Evolutionary conservation across 352 stramenopile genomes (phyloP).

Genomic region (Phytophthora pseudosyringae): DNA sequence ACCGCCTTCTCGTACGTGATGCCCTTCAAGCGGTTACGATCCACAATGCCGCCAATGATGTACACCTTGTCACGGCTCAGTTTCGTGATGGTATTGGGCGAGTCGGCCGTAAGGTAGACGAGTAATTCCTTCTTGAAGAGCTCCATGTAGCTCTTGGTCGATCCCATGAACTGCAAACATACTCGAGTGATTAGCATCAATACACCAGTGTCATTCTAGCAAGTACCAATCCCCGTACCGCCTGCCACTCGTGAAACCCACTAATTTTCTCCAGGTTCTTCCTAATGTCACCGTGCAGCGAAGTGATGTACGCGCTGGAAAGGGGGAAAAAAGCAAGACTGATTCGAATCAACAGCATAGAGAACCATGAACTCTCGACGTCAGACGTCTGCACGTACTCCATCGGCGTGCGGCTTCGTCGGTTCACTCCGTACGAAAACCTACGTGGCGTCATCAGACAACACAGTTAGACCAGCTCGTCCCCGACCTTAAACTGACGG

Average conservation of each 20-base stretch:
- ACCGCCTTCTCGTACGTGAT: slow-evolving; percentile 93
- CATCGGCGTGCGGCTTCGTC: slow-evolving; percentile 56
- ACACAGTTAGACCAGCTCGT: neutral
- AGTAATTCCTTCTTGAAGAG: slow-evolving; percentile 85
- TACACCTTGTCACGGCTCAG: slow-evolving; percentile 93
- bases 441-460: slow-evolving; percentile 26
- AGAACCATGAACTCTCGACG: neutral
- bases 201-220: neutral
- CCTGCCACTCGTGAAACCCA: slow-evolving; percentile 88
- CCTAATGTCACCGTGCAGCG: slow-evolving; percentile 71
- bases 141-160: slow-evolving; percentile 69
- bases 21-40: slow-evolving; percentile 96
- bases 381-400: slow-evolving; percentile 38
- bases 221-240: slow-evolving; percentile 33
- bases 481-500: slow-evolving; percentile 3
- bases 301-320: slow-evolving; percentile 69
- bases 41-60: slow-evolving; percentile 97
- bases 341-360: neutral
- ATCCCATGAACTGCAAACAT: slow-evolving; percentile 59
- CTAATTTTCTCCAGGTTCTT: slow-evolving; percentile 91
- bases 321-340: neutral
- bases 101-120: slow-evolving; percentile 96
- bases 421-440: slow-evolving; percentile 88
- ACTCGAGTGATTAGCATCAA: neutral
- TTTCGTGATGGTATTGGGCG: slow-evolving; percentile 89